Evolutionary conservation across 306 rosid species (phyloP), one percentile per base, ranked within the genome.

Genomic region (Acacia melanoxylon): DNA sequence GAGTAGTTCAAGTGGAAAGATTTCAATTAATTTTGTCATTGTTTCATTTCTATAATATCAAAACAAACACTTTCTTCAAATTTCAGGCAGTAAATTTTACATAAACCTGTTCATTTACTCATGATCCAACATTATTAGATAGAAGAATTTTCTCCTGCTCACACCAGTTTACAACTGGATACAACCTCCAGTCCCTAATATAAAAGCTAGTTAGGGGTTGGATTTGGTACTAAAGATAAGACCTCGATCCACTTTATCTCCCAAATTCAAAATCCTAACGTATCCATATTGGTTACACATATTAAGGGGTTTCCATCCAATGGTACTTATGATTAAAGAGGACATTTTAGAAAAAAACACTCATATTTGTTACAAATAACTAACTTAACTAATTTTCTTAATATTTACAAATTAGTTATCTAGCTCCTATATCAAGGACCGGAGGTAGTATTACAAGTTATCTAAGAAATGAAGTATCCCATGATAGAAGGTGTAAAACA

Each of bases 381-480:
- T 35, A 35, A 6, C 40, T 37, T 37, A 6, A 37, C 40, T 37
- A 37, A 37, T 37, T 37, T 37, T 6, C 8, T 37, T 37, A 37
- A 37, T 37, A 37, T 37, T 37, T 5, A 37, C 40, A 37, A 6
- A 37, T 37, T 37, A 37, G 40, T 37, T 37, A 37, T 37, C 40
- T 37, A 37, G 40, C 40, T 37, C 40, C 40, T 37, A 37, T 37
- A 37, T 37, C 8, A 37, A 37, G 40, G 8, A 37, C 6, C 8
- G 8, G 40, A 37, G 7, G 40, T 6, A 37, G 40, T 37, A 37
- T 37, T 35, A 37, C 15, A 51, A 48, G 24, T 72, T 48, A 74
- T 68, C 17, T 68, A 69, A 61, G 31, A 74, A 37, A 49, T 45
- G 75, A 78, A 82, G 59, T 48, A 79, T 83, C 51, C 81, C 58